Evolutionary conservation across 2,329 filamentous ascomycete species (phyloP), one percentile per base, ranked within the genome.

Genomic region (Aspergillus bombycis): DNA sequence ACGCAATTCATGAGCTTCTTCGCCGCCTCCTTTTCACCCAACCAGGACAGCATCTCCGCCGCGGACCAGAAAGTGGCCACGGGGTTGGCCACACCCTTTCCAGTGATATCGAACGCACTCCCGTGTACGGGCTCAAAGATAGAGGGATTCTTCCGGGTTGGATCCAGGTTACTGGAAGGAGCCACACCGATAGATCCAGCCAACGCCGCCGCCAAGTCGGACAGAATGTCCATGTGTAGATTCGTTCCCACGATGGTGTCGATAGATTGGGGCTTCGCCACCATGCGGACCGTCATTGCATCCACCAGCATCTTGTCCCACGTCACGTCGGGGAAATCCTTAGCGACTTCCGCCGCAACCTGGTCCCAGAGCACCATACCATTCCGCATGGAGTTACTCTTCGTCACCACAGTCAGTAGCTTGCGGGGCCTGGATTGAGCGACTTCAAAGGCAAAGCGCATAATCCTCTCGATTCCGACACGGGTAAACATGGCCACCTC

Each of bases 131-230:
- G 85, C 74, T 89, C 86, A 66, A 88, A 89, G 71, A 89, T 80
- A 52, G 83, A 86, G 0, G 87, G 87, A 65, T 85, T 86, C 66
- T 83, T 75, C 23, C 85, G 78, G 9, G 84, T 87, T 0, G 89
- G 88, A 67, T 91, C 88, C 1, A 91, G 77, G 68, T 90, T 91
- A 61, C 83, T 86, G 0, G 88, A 90, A 2, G 89, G 88, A 4
- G 89, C 89, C 57, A 92, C 89, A 11, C 89, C 89, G 65, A 91
- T 91, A 1, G 85, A 88, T 0, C 89, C 89, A 1, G 89, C 88
- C 7, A 91, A 77, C 0, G 88, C 88, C 11, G 89, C 89, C 2
- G 89, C 89, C 36, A 91, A 79, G 68, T 91, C 89, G 0, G 88
- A 90, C 4, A 91, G 80, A 58, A 91, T 90, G 61, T 91, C 88